Base-by-base conservation (phyloP, 2,329 filamentous ascomycete genomes). In the Pestalotiopsis sp. region DNA sequence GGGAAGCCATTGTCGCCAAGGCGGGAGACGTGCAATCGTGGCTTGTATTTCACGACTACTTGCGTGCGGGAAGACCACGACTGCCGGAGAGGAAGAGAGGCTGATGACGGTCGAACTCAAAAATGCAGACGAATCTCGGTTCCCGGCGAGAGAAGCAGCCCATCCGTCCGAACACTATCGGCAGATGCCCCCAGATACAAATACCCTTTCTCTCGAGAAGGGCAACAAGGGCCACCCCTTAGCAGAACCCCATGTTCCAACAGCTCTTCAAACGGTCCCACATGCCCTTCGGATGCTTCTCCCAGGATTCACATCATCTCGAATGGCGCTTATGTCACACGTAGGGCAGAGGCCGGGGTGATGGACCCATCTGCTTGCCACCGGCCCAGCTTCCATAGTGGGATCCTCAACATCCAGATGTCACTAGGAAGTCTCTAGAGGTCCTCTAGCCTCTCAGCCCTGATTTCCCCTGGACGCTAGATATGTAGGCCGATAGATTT, bases 1-100 rank as follows among this genome's bases (percentile, higher is more conserved):
- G 25, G 27, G 27, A 31, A 66, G 67, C 57, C 68, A 71, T 45
- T 65, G 68, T 31, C 66, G 67, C 2, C 65, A 67, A 49, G 69
- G 69, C 11, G 59, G 71, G 71, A 52, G 45, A 52, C n/a, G 45
- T 9, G 45, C 45, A n/a, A 52, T 45, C 13, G 41, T 14, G 41
- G 41, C 41, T 45, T 45, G 41, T 45, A 13, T 45, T 4, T 45
- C 41, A 45, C 41, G 17, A n/a, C 41, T 52, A 17, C 39, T 17
- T 45, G 12, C 5, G 17, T 17, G 17, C 11, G 45, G 45, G 14
- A n/a, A 9, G 6, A 52, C 45, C 45, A 52, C 45, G 20, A n/a
- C n/a, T 52, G 17, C 45, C 45, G 45, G 20, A n/a, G 6, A 52
- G 45, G 13, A 52, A n/a, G 45, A 52, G 13, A n/a, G 45, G 45